Base-by-base conservation (phyloP, 73 alveolate genomes). In the Uronychia setigera region DNA sequence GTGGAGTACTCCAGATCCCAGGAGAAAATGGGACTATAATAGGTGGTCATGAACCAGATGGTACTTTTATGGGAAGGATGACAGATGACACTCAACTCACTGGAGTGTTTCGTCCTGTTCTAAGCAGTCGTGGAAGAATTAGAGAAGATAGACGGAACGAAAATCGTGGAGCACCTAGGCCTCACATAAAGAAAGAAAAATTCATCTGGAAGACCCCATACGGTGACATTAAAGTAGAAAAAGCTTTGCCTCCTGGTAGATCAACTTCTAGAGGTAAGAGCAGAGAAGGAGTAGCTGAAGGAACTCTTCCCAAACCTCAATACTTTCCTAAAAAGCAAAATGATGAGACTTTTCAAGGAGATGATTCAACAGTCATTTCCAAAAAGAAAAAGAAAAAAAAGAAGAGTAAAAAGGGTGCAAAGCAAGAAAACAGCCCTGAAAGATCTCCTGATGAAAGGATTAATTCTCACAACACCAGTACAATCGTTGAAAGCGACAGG, bases 181-280 rank as follows among this genome's bases (percentile, higher is more conserved):
- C n/a, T n/a, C n/a, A n/a, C n/a, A n/a, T 46, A 19, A 76, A 76
- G 30, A 76, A 76, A 27, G 81, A 76, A 27, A 32, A 26, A 26
- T 26, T 26, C 28, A 29, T 76, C 26, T 76, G 81, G 81, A 76
- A 31, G 59, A 76, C 81, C 31, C 81, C 81, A 1, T 76, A 76
- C 32, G 81, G 81, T 11, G 67, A 46, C 19, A 46, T 46, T 46
- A 25, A 32, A 76, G n/a, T 76, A 5, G 46, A 76, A 29, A 76
- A 25, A 31, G 32, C 81, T 76, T 46, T 19, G 19, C 19, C 32
- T 28, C 58, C 81, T 25, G 28, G 19, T 67, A 32, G 79, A n/a
- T 9, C 19, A 13, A 67, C 79, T 13, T 32, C 79, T 13, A 14
- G 11, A 13, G 31, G 31, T 29, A 67, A 67, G 31, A 14, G 26